These are phyloP conservation scores for Prototheca cutis DNA, from an alignment of 163 green algal species.

Conservation along the genomic window DNA sequence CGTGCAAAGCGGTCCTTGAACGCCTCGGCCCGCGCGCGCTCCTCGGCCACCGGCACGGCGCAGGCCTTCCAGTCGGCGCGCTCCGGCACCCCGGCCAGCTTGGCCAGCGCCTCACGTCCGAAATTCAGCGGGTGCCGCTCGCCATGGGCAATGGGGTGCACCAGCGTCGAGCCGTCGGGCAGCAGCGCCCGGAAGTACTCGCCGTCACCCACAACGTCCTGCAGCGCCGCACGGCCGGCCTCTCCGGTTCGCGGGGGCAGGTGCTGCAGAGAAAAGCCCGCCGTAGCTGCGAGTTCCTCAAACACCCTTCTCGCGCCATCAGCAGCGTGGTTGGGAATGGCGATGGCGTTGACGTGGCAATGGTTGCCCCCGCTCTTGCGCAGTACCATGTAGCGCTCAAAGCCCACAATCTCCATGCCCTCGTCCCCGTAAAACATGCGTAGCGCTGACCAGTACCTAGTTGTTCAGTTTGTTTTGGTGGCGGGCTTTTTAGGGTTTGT, in stretches of 20 bases:
- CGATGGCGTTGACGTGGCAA: constrained; percentile 77
- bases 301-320: constrained; percentile 4
- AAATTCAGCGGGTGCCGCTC: constrained; percentile 68
- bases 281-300: constrained; percentile 13
- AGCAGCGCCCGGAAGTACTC: constrained; percentile 67
- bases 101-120: constrained; percentile 63
- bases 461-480: not conserved
- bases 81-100: constrained; percentile 54
- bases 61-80: constrained; percentile 77
- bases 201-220: constrained; percentile 25
- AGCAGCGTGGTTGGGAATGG: constrained; percentile 24
- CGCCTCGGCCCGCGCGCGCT: constrained; percentile 14
- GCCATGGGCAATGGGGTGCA: constrained; percentile 49
- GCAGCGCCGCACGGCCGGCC: constrained; percentile 17
- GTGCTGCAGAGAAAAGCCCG: constrained; percentile 27
- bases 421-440: constrained; percentile 45
- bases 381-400: constrained; percentile 82
- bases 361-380: constrained; percentile 77
- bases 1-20: constrained; percentile 33
- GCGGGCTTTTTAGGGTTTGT: too few species aligned
- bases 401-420: constrained; percentile 64
- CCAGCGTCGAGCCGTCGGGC: constrained; percentile 61
- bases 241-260: constrained; percentile 16
- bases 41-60: constrained; percentile 19
- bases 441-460: constrained; percentile 66